A percentile compares a stretch with the other conserved stretches of the same genome.
These are phyloP conservation scores for Quercus aquifolioides DNA, from an alignment of 306 rosid genomes.

Conservation along the genomic window DNA sequence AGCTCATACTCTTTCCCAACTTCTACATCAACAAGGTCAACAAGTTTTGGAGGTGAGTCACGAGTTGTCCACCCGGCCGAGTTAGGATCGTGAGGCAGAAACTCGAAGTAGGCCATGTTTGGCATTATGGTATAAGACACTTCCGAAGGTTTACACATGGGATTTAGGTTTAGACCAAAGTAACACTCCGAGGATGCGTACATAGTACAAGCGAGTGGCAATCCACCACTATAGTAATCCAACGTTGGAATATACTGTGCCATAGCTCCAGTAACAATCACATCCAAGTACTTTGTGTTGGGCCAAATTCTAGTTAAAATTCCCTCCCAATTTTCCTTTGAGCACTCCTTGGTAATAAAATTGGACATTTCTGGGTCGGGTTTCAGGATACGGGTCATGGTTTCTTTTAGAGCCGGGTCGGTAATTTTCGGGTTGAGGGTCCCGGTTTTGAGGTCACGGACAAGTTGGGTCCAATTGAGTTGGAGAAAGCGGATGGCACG, in stretches of 20 bases:
- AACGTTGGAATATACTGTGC: slow-evolving; percentile 64
- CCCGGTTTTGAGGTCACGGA: slow-evolving; percentile 36
- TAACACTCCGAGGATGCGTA: slow-evolving; percentile 60
- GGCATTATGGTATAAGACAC: slow-evolving; percentile 65
- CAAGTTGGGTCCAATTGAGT: slow-evolving; percentile 45
- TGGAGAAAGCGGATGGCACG: slow-evolving; percentile 56
- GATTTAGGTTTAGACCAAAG: slow-evolving; percentile 54
- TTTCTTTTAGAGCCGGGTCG: slow-evolving; percentile 24
- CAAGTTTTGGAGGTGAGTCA: slow-evolving; percentile 21
- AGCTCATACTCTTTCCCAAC: slow-evolving; percentile 58
- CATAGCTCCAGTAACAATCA: slow-evolving; percentile 63
- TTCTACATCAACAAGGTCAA: slow-evolving; percentile 39
- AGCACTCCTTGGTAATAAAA: slow-evolving; percentile 31
- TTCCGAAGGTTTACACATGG: slow-evolving; percentile 48
- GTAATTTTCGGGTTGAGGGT: slow-evolving; percentile 28
- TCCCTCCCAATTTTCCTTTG: slow-evolving; percentile 50
- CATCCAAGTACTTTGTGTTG: slow-evolving; percentile 52
- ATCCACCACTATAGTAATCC: slow-evolving; percentile 47
- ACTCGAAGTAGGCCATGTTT: slow-evolving; percentile 63
- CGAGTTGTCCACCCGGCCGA: not conserved
- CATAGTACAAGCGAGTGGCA: slow-evolving; percentile 58
- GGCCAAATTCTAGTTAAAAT: slow-evolving; percentile 55
- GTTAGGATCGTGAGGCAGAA: slow-evolving; percentile 44
- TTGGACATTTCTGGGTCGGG: slow-evolving; percentile 35
- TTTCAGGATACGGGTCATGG: slow-evolving; percentile 20